A percentile compares a stretch with the other conserved stretches of the same genome.
Evolutionary conservation across 805 yeast genomes (phyloP).

Genomic region (Clavispora carvajalis): DNA sequence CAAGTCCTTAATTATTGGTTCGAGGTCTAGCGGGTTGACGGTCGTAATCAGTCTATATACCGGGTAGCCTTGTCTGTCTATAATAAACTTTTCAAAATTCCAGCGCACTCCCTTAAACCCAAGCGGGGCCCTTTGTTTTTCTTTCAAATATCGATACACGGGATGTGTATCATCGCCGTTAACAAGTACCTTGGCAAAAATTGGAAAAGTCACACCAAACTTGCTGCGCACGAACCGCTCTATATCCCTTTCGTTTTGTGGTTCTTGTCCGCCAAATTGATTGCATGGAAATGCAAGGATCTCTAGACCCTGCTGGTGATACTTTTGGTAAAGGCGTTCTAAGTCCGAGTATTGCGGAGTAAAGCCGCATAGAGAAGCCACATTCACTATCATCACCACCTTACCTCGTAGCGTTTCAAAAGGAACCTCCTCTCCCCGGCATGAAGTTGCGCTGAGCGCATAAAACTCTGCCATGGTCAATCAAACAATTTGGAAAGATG

Average conservation of each 20-base stretch:
- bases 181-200: slow-evolving; percentile 31
- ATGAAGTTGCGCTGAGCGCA: slow-evolving; percentile 3
- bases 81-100: slow-evolving; percentile 75
- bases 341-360: slow-evolving; percentile 50
- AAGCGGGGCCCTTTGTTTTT: slow-evolving; percentile 20
- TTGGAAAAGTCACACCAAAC: slow-evolving; percentile 34
- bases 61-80: slow-evolving; percentile 54
- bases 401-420: slow-evolving; percentile 14
- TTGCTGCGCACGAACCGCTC: slow-evolving; percentile 15
- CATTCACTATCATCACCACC: slow-evolving; percentile 23
- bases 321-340: slow-evolving; percentile 62
- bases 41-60: slow-evolving; percentile 59
- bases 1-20: slow-evolving; percentile 21
- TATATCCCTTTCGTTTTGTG: slow-evolving; percentile 46
- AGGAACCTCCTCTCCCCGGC: slow-evolving; percentile 3
- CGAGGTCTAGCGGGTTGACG: slow-evolving; percentile 61
- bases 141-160: slow-evolving; percentile 28
- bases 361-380: slow-evolving; percentile 19
- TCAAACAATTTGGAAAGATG: not conserved
- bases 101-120: slow-evolving; percentile 53
- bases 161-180: slow-evolving; percentile 30
- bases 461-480: slow-evolving; percentile 3
- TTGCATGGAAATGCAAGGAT: slow-evolving; percentile 88
- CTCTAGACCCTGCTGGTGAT: slow-evolving; percentile 56
- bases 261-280: slow-evolving; percentile 81